These are phyloP conservation scores for Leccinum subgranulosum DNA, from an alignment of 768 basidiomycete species.

Conservation along the genomic window DNA sequence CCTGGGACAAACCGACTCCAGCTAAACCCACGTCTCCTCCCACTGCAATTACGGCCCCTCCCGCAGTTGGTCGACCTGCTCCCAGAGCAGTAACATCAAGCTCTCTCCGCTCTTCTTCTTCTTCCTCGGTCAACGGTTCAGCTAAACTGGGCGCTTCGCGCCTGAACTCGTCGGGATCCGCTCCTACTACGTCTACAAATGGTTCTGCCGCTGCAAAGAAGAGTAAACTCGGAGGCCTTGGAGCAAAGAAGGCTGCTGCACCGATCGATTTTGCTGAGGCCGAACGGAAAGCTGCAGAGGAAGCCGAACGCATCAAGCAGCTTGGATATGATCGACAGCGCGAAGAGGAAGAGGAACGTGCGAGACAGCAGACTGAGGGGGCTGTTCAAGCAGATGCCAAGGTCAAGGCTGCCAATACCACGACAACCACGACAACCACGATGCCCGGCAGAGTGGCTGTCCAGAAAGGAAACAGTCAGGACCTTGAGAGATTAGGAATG, in stretches of 20 bases:
- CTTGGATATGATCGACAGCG: conserved; percentile 86
- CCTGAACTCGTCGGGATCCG: conserved; percentile 39
- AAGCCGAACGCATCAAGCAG: conserved; percentile 88
- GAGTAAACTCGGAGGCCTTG: conserved; percentile 70
- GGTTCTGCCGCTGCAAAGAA: conserved; percentile 49
- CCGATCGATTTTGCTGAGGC: conserved; percentile 94
- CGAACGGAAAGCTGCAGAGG: conserved; percentile 84
- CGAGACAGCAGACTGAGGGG: conserved; percentile 58
- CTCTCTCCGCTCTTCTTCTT: conserved; percentile 48
- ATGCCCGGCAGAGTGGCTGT: conserved; percentile 30
- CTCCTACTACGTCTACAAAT: conserved; percentile 27
- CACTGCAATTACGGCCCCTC: conserved; percentile 49
- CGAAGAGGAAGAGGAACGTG: conserved; percentile 81
- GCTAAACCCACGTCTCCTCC: conserved; percentile 53
- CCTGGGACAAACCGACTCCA: conserved; percentile 85
- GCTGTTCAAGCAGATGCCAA: conserved; percentile 28
- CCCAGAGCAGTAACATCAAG: conserved; percentile 68
- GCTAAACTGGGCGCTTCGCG: conserved; percentile 42
- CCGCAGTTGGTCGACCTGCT: conserved; percentile 54
- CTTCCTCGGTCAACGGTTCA: conserved; percentile 26
- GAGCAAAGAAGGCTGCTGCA: conserved; percentile 80
- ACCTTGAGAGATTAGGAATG: conserved; percentile 58
- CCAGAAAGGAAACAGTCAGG: conserved; percentile 43
- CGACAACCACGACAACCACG: conserved; percentile 21
- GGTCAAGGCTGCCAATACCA: conserved; percentile 26